Percentiles rank a stretch among this genome's conserved stretches.
phyloP scores from a whole-genome alignment of 768 basidiomycete species.

The Agaricus sinodeliciosus region DNA sequence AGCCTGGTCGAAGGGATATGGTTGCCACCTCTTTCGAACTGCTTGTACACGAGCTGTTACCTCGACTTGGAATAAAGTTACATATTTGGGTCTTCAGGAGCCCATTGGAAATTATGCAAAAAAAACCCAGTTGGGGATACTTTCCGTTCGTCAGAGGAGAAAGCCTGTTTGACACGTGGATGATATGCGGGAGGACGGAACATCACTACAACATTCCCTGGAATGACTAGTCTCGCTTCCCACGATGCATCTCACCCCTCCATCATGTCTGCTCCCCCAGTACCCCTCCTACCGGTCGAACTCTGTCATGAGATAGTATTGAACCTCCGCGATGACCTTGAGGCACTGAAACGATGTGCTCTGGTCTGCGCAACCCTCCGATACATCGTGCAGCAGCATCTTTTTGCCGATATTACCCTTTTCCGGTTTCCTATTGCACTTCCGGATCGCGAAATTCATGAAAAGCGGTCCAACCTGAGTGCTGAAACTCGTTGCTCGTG shows the following conservation, averaged over 20 bases:
- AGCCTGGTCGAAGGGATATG: no score
- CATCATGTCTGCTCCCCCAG: neutral
- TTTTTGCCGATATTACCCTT: slow-evolving; percentile 2
- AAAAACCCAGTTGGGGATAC: no score
- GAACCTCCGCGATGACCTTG: neutral
- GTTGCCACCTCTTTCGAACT: no score
- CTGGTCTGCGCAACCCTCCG: neutral
- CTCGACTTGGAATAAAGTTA: no score
- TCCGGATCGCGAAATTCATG: neutral
- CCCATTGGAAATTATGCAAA: no score
- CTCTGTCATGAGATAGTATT: slow-evolving; percentile 4
- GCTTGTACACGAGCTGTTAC: no score
- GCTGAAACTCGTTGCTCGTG: slow-evolving; percentile 1
- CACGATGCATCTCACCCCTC: neutral
- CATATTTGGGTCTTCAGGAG: no score
- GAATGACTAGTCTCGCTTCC: neutral
- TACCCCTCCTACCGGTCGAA: slow-evolving; percentile 2
- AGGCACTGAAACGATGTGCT: slow-evolving; percentile 2
- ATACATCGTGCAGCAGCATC: slow-evolving; percentile 8
- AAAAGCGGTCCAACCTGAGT: neutral
- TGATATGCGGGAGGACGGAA: neutral
- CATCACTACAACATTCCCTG: no score
- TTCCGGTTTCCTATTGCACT: neutral
- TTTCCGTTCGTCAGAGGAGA: no score
- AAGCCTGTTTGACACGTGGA: no score